Evolutionary conservation across 768 basidiomycete species (phyloP).

Genomic region (Imleria badia): DNA sequence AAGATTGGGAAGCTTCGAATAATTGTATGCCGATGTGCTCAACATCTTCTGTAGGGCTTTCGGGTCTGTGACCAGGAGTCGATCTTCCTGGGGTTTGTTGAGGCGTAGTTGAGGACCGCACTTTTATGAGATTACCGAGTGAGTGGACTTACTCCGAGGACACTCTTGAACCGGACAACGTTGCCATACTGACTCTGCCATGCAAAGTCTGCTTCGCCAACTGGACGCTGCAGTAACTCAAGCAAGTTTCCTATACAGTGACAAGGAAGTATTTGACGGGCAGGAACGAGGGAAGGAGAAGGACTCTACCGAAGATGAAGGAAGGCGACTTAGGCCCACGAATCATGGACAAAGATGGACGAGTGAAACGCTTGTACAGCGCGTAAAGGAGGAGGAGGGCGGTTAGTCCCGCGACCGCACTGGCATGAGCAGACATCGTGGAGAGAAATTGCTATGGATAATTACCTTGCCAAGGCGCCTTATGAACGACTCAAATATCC

Average conservation of each 20-base stretch:
- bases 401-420: neutral
- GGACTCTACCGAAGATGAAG: conserved; percentile 11
- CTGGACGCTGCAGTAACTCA: conserved; percentile 24
- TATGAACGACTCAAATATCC: neutral
- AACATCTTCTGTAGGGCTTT: conserved; percentile 44
- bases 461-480: neutral
- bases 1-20: conserved; percentile 33
- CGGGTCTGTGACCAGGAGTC: conserved; percentile 45
- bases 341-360: conserved; percentile 11
- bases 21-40: conserved; percentile 43
- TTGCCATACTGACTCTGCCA: conserved; percentile 33
- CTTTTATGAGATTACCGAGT: neutral
- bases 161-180: conserved; percentile 22
- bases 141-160: conserved; percentile 19
- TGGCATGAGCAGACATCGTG: conserved; percentile 7
- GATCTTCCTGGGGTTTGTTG: conserved; percentile 38
- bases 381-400: neutral
- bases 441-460: no score
- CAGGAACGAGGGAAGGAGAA: neutral
- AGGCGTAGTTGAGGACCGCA: no score
- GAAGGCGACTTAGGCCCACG: conserved; percentile 20
- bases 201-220: conserved; percentile 28
- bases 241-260: conserved; percentile 23
- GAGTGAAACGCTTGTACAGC: neutral
- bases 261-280: conserved; percentile 11